These are phyloP conservation scores for Podospora appendiculata DNA, from an alignment of 495 filamentous ascomycete genomes.

Conservation along the genomic window DNA sequence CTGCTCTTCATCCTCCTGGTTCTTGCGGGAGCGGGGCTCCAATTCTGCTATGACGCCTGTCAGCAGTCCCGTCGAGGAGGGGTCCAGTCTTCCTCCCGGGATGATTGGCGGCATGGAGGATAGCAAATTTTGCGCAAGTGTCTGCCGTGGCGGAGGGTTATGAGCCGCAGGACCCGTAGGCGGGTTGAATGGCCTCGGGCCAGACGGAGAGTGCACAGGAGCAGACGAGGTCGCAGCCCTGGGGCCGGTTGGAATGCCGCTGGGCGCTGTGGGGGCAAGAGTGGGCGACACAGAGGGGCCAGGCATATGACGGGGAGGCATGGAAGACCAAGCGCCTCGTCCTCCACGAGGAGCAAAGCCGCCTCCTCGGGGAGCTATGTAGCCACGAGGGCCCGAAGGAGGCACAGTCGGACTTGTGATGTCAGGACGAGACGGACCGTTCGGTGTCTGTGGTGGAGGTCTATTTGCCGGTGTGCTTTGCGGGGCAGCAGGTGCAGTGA, in stretches of 20 bases:
- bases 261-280: slow-evolving; percentile 10
- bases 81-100: slow-evolving; percentile 37
- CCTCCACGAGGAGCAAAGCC: slow-evolving; percentile 30
- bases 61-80: slow-evolving; percentile 15
- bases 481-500: slow-evolving; percentile 23
- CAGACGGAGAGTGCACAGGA: slow-evolving; percentile 15
- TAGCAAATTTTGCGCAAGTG: slow-evolving; percentile 33
- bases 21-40: slow-evolving; percentile 25
- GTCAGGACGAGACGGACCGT: slow-evolving; percentile 24
- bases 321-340: slow-evolving; percentile 29
- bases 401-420: slow-evolving; percentile 30
- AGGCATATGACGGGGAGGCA: slow-evolving; percentile 25
- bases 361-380: slow-evolving; percentile 29
- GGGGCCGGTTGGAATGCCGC: slow-evolving; percentile 15
- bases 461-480: slow-evolving; percentile 23
- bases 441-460: slow-evolving; percentile 19
- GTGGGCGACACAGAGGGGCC: slow-evolving; percentile 20
- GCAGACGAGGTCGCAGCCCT: slow-evolving; percentile 7
- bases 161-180: slow-evolving; percentile 40
- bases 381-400: slow-evolving; percentile 40
- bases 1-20: slow-evolving; percentile 40
- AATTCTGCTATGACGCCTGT: slow-evolving; percentile 32
- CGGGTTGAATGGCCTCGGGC: slow-evolving; percentile 39
- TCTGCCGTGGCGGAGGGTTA: slow-evolving; percentile 18
- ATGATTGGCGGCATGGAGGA: slow-evolving; percentile 32